These are phyloP conservation scores for Amniculicola lignicola DNA, from an alignment of 495 filamentous ascomycete genomes.

Conservation along the genomic window DNA sequence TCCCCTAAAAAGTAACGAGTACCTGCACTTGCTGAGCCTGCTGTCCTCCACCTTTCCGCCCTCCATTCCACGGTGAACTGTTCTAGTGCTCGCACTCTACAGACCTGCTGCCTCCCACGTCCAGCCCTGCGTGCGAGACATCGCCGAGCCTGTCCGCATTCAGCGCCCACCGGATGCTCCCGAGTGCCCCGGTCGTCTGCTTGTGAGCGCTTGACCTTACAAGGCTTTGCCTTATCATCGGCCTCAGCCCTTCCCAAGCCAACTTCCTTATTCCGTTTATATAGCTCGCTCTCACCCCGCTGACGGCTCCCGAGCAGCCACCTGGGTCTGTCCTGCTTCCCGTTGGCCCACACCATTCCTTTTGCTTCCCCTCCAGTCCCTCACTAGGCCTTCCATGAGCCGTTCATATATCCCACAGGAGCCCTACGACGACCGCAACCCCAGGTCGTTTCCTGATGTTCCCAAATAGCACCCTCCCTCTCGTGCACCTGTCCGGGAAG, in stretches of 20 bases:
- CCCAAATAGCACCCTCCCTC: slow-evolving; percentile 21
- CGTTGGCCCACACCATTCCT: not conserved
- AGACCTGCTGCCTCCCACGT: slow-evolving; percentile 11
- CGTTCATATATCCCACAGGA: slow-evolving; percentile 15
- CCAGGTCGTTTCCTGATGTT: slow-evolving; percentile 33
- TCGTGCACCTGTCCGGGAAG: slow-evolving; percentile 34
- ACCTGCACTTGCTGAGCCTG: slow-evolving; percentile 18
- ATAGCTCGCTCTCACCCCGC: slow-evolving; percentile 23
- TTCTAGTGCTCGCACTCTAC: not conserved
- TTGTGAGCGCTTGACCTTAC: not conserved
- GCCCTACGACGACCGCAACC: slow-evolving; percentile 16
- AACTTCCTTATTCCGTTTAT: slow-evolving; percentile 23
- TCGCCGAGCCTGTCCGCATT: slow-evolving; percentile 7
- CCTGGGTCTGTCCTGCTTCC: not conserved
- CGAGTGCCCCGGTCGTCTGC: slow-evolving; percentile 18
- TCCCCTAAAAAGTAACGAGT: slow-evolving; percentile 34
- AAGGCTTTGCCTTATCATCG: slow-evolving; percentile 24
- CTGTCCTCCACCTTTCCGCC: not conserved
- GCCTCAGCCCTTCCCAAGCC: slow-evolving; percentile 16
- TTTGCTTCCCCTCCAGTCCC: slow-evolving; percentile 1
- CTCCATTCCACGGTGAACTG: not conserved
- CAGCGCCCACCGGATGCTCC: slow-evolving; percentile 31
- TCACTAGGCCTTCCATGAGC: slow-evolving; percentile 28
- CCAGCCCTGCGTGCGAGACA: not conserved
- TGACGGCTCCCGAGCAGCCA: slow-evolving; percentile 5